Evolutionary conservation across 208 protist species (phyloP).

Genomic region (Trichomonas tenax): DNA sequence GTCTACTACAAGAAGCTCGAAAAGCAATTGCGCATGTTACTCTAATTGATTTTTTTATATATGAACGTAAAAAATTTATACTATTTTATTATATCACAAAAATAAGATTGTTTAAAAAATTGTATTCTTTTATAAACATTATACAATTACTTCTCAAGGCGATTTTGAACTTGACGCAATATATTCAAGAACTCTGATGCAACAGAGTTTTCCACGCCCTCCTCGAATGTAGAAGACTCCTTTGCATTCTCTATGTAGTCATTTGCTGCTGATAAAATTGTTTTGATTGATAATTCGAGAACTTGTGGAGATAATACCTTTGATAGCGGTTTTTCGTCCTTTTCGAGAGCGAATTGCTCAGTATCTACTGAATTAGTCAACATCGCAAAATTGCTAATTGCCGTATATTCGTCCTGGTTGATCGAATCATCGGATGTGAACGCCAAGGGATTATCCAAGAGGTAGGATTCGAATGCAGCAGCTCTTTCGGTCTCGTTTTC

Average conservation of each 20-base stretch:
- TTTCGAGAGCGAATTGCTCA: neutral
- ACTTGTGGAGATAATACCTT: neutral
- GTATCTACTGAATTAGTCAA: neutral
- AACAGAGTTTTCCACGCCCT: neutral
- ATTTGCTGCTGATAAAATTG: neutral
- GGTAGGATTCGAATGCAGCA: neutral
- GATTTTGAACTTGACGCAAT: neutral
- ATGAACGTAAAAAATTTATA: neutral
- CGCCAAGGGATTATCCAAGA: neutral
- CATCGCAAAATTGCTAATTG: conserved; percentile 15
- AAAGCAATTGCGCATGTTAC: neutral
- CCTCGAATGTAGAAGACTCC: neutral
- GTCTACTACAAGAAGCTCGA: neutral
- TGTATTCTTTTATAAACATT: neutral
- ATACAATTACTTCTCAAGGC: neutral
- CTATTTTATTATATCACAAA: no score
- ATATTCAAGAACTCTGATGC: neutral
- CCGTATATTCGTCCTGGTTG: neutral
- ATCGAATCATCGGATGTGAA: neutral
- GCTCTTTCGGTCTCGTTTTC: neutral
- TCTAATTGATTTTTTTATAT: neutral
- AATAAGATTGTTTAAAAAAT: no score
- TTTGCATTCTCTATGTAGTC: neutral
- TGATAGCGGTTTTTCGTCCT: neutral
- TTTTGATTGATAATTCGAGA: neutral